These are phyloP conservation scores for Vachellia collinsii DNA, from an alignment of 306 rosid species.

Conservation along the genomic window DNA sequence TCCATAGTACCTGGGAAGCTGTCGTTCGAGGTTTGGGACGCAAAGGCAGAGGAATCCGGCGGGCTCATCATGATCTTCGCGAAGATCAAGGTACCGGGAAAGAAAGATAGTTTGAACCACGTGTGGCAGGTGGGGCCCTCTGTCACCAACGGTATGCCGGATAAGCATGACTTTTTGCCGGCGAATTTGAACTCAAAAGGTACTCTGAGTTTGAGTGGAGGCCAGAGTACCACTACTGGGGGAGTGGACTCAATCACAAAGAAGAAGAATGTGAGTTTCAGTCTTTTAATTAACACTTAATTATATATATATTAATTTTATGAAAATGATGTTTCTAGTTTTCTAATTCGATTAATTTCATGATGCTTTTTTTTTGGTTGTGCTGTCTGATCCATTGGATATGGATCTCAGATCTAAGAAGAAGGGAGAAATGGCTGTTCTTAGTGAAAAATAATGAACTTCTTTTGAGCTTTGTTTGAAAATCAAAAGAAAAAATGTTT, in stretches of 20 bases:
- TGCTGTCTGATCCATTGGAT: not conserved
- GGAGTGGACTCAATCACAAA: slow-evolving; percentile 40
- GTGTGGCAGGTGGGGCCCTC: slow-evolving; percentile 64
- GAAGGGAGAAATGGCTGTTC: not conserved
- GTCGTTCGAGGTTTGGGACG: slow-evolving; percentile 56
- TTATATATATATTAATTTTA: not conserved
- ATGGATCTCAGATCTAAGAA: not conserved
- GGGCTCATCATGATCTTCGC: slow-evolving; percentile 40
- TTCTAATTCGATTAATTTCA: not conserved
- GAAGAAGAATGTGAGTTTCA: slow-evolving; percentile 64
- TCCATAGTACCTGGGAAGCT: slow-evolving; percentile 41
- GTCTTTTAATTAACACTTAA: not conserved
- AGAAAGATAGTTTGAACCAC: slow-evolving; percentile 36
- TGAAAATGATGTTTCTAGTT: not conserved
- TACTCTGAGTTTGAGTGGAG: slow-evolving; percentile 46
- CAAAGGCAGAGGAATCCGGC: slow-evolving; percentile 30
- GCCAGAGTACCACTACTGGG: not conserved
- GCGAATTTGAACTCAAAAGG: slow-evolving; percentile 54
- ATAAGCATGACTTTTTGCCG: slow-evolving; percentile 23
- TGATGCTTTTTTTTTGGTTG: not conserved
- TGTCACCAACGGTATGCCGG: slow-evolving; percentile 17
- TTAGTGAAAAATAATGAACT: not conserved
- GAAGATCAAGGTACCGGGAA: slow-evolving; percentile 36
- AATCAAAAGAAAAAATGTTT: not conserved
- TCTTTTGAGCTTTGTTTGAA: not conserved